Base-by-base conservation (phyloP, 2,329 filamentous ascomycete genomes). In the Aureobasidium sp. region DNA sequence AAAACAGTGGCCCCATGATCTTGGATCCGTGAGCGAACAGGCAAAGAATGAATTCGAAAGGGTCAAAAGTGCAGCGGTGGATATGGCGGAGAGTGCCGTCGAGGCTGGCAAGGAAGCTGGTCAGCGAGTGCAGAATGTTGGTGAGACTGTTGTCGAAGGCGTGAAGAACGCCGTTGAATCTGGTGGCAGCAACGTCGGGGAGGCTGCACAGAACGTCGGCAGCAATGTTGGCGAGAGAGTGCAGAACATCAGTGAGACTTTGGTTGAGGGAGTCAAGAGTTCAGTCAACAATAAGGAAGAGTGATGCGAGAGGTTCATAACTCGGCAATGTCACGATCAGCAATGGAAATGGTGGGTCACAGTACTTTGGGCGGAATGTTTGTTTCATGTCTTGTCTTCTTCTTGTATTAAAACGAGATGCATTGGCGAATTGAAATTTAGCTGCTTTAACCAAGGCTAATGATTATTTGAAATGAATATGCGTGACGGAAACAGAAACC, bases 1-100 rank as follows among this genome's bases (percentile, higher is more conserved):
- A 63, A 71, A 74, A 66, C 68, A 71, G 59, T 79, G 75, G 66
- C 72, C 74, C 15, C 72, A 71, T 17, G 75, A 79, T 63, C 59
- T 79, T 39, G 71, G 67, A 17, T 67, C 68, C 31, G 66, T 65
- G 33, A 40, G 64, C 39, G 64, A 63, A 22, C 62, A 65, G 29
- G 66, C 64, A 12, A 63, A 53, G 19, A 40, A 54, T 11, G 66
- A 65, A 24, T 56, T 62, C 42, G 37, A 47, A 22, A 61, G 64
- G 29, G 63, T 63, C 37, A 64, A 29, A 22, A 39, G 56, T 33
- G 64, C 42, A 11, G 61, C 49, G 5, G 61, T 60, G 44, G 57
- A 33, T 11, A 40, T 60, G 44, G 57, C 44, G 4, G 57, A 45
- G 5, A 50, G 31, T 11, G 62, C 53, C 27, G 63, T 64, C 11